Percentiles rank a stretch among this genome's conserved stretches.
phyloP scores from a whole-genome alignment of 2,329 filamentous ascomycete genomes.

The Trichoderma brevicompactum region DNA sequence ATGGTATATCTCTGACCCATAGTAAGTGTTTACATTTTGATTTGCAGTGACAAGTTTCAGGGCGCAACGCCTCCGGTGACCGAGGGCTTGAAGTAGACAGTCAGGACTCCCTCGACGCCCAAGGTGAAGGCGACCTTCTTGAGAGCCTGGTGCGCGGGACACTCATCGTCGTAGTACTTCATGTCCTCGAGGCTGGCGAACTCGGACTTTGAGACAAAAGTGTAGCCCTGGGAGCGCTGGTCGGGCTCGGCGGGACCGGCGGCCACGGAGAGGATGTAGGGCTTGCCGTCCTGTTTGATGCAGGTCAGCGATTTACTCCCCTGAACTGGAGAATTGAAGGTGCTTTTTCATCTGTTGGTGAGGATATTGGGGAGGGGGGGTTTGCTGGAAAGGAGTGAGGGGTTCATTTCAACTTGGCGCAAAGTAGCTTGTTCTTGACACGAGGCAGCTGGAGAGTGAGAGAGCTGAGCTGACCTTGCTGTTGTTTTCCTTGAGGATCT shows the following conservation, averaged over 20 bases:
- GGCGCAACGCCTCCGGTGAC: constrained; percentile 34
- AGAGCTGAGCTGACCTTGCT: constrained; percentile 45
- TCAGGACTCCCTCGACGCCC: constrained; percentile 45
- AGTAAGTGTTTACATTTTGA: background rate
- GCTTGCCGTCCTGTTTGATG: constrained; percentile 65
- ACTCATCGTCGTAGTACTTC: constrained; percentile 67
- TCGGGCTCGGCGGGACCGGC: constrained; percentile 61
- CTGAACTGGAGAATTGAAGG: too few relatives aligned
- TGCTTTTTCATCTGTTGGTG: too few relatives aligned
- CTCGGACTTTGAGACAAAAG: constrained; percentile 63
- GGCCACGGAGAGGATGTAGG: constrained; percentile 65
- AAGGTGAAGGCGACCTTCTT: constrained; percentile 45
- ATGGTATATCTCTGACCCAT: too few relatives aligned
- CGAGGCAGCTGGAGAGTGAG: constrained; percentile 28
- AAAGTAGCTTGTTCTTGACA: background rate
- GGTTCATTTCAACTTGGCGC: background rate
- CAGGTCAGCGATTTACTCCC: background rate
- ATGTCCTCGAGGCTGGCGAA: constrained; percentile 70
- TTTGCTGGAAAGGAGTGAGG: background rate
- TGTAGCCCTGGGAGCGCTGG: constrained; percentile 67
- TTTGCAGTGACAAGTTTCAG: background rate
- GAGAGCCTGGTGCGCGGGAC: constrained; percentile 49
- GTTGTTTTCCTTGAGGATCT: constrained; percentile 46
- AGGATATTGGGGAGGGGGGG: too few relatives aligned
- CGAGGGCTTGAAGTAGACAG: constrained; percentile 48